Evolutionary conservation across 2,329 filamentous ascomycete genomes (phyloP).

Genomic region (Penicillium hesseltinei): DNA sequence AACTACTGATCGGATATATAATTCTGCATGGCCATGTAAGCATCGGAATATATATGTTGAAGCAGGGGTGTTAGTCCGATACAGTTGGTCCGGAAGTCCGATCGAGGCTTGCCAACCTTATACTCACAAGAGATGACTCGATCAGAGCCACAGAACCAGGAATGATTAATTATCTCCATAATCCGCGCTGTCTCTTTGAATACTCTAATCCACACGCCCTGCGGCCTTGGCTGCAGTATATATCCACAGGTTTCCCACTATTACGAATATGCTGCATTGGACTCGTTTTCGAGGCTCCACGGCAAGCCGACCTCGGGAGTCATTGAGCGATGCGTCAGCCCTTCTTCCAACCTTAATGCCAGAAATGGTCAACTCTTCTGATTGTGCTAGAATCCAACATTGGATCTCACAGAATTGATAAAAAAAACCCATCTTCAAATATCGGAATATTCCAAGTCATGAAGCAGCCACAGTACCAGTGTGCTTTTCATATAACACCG

Average conservation of each 20-base stretch:
- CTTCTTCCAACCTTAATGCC: not conserved
- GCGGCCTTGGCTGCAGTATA: conserved; percentile 4
- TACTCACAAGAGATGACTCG: not conserved
- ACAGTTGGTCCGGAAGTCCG: not conserved
- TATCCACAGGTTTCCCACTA: not conserved
- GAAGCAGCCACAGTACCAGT: too few relatives aligned
- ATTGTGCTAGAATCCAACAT: not conserved
- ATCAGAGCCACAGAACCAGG: not conserved
- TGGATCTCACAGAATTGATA: not conserved
- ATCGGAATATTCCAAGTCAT: not conserved
- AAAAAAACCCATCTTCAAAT: not conserved
- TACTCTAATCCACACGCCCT: conserved; percentile 1
- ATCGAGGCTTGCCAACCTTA: not conserved
- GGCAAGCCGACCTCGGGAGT: not conserved
- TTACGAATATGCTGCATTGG: not conserved
- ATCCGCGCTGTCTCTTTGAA: not conserved
- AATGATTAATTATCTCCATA: not conserved
- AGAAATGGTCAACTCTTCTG: not conserved
- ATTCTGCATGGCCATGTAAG: not conserved
- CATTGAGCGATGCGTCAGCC: not conserved
- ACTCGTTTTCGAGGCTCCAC: not conserved
- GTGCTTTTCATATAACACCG: not conserved
- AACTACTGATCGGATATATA: not conserved
- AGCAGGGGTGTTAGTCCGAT: not conserved
- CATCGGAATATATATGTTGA: not conserved